These are phyloP conservation scores for Circinella umbellata DNA, from an alignment of 371 early-diverging fungal species.

Conservation along the genomic window DNA sequence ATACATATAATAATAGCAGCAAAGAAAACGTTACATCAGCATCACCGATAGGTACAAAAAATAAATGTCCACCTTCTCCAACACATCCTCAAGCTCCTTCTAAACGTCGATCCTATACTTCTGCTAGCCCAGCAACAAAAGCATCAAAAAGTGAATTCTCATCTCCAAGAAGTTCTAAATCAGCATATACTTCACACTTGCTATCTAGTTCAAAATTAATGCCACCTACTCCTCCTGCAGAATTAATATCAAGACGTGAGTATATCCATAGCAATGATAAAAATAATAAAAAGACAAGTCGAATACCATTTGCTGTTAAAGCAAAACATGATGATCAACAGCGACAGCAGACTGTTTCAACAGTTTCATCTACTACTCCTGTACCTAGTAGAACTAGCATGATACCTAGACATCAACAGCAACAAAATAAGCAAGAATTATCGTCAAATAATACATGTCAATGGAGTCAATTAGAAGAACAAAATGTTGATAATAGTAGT, in stretches of 20 bases:
- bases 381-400: not conserved
- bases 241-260: not conserved
- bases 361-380: not conserved
- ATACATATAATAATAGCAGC: not conserved
- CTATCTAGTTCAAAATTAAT: slow-evolving; percentile 11
- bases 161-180: not conserved
- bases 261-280: slow-evolving; percentile 1
- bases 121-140: not conserved
- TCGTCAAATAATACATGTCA: not conserved
- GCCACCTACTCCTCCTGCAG: slow-evolving; percentile 30
- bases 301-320: slow-evolving; percentile 12
- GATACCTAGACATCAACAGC: not conserved
- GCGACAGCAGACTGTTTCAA: not conserved
- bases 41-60: not conserved
- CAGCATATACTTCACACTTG: not conserved
- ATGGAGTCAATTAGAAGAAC: not conserved
- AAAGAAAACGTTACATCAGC: not conserved
- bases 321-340: not conserved
- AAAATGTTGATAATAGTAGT: not conserved
- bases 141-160: not conserved
- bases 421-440: not conserved
- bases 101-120: not conserved
- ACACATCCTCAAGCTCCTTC: not conserved
- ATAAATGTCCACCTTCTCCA: slow-evolving; percentile 7
- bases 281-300: slow-evolving; percentile 10